Evolutionary conservation across 352 stramenopile species (phyloP), one percentile per base, ranked within the genome.

Genomic region (Globisporangium barbulae): DNA sequence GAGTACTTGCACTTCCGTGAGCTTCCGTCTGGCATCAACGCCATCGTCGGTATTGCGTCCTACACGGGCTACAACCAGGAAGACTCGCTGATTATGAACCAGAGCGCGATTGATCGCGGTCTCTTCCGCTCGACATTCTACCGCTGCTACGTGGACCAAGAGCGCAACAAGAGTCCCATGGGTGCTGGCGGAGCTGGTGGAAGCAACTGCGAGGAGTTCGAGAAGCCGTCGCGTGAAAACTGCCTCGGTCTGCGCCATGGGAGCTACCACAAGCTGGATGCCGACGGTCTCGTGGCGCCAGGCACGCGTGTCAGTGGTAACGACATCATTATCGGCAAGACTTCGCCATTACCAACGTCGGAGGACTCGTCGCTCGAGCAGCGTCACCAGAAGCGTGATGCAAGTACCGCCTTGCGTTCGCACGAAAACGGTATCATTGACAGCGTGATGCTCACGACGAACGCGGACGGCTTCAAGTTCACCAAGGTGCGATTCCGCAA

Each of bases 41-140:
- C 96, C 49, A 97, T 99, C 63, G 85, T 96, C 42, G 85, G 78
- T 41, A 93, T 96, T 70, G 83, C 83, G 21, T 90, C 81, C 1
- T 96, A 96, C 76, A 92, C 85, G n/a, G 87, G 87, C 8, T 99
- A 99, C 89, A 99, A 99, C 76, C 94, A 99, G 71, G 97, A 99
- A 91, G 98, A 99, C 93, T 99, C 97, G 31, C 76, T 99, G 58
- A 99, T 99, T 79, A 98, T 99, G 93, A 99, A 99, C 81, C 97
- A 99, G 73, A 98, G 88, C 74, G 96, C 97, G 15, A 99, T 99
- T 65, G 98, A 99, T 72, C 92, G 98, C 48, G 98, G 98, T 50
- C 91, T 99, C 56, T 99, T 99, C 84, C 89, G 98, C 15, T 99
- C 96, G 35, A 99, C 97, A 2, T 99, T 99, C 81, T 99, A 99